Evolutionary conservation across 164 flowering plant genomes (phyloP).

Genomic region (Protea cynaroides): DNA sequence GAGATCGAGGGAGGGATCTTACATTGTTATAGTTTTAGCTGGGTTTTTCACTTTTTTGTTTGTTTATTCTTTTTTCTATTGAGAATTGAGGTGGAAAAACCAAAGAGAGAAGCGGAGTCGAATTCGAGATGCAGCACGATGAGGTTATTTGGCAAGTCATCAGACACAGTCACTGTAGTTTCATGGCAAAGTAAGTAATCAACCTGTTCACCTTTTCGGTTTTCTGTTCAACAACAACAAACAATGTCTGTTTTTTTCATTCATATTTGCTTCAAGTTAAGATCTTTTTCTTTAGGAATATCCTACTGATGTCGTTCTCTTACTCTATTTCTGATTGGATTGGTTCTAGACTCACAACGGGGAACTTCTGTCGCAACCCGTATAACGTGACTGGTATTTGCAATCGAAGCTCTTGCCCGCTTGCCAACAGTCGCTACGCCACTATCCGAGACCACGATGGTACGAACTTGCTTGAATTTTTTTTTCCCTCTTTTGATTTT

Average conservation of each 20-base stretch:
- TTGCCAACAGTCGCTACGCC: constrained; percentile 93
- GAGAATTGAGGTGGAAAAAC: too few relatives aligned
- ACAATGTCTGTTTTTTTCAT: constrained; percentile 4
- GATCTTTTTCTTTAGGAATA: neutral
- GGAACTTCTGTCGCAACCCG: constrained; percentile 80
- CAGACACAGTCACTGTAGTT: constrained; percentile 93
- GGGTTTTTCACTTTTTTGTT: too few relatives aligned
- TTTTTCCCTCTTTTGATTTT: too few relatives aligned
- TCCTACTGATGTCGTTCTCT: neutral
- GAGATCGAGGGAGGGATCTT: too few relatives aligned
- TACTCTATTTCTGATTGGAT: constrained; percentile 1
- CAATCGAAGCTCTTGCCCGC: constrained; percentile 93
- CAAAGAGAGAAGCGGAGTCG: constrained; percentile 6
- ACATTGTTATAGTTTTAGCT: too few relatives aligned
- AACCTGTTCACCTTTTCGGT: neutral
- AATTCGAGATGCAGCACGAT: constrained; percentile 78
- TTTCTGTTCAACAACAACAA: neutral
- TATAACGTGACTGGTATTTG: constrained; percentile 90
- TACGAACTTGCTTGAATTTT: constrained; percentile 7
- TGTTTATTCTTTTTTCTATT: too few relatives aligned
- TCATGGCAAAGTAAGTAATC: constrained; percentile 73
- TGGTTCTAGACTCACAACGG: constrained; percentile 52
- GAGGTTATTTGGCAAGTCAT: constrained; percentile 93
- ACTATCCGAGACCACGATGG: constrained; percentile 77
- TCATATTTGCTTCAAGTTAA: neutral